A percentile compares a stretch with the other conserved stretches of the same genome.
These are phyloP conservation scores for Torulaspora indica DNA, from an alignment of 805 yeast genomes.

Conservation along the genomic window DNA sequence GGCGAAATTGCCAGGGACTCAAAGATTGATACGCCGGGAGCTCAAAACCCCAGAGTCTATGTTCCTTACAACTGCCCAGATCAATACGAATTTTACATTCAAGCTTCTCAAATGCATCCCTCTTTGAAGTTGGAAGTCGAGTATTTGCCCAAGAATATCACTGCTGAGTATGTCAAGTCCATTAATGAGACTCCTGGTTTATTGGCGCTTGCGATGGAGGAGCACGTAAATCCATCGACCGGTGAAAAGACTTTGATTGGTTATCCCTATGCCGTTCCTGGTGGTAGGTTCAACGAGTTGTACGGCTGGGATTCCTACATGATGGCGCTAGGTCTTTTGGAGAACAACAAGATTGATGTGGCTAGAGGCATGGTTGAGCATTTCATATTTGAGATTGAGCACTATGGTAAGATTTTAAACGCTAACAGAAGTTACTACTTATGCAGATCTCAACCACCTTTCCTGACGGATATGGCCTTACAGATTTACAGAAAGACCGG, in stretches of 20 bases:
- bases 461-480: conserved; percentile 86
- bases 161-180: conserved; percentile 71
- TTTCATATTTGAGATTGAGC: conserved; percentile 80
- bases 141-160: conserved; percentile 66
- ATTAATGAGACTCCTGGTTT: conserved; percentile 82
- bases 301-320: conserved; percentile 99
- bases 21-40: conserved; percentile 59
- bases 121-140: conserved; percentile 63
- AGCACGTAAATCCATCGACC: conserved; percentile 45
- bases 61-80: conserved; percentile 65
- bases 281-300: conserved; percentile 93
- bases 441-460: conserved; percentile 94
- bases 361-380: conserved; percentile 90
- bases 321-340: conserved; percentile 76
- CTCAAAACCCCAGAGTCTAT: conserved; percentile 69
- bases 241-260: conserved; percentile 53
- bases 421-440: conserved; percentile 91
- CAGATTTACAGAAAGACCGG: conserved; percentile 59
- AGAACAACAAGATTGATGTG: conserved; percentile 58
- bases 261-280: conserved; percentile 90
- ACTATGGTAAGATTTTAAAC: conserved; percentile 88
- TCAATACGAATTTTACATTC: conserved; percentile 63
- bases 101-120: conserved; percentile 52
- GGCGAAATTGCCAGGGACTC: conserved; percentile 72
- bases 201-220: conserved; percentile 69